Percentiles rank a stretch among this genome's conserved stretches.
Conservation (phyloP, 2,329 filamentous ascomycete species). For the Botrytis hyacinthi region DNA sequence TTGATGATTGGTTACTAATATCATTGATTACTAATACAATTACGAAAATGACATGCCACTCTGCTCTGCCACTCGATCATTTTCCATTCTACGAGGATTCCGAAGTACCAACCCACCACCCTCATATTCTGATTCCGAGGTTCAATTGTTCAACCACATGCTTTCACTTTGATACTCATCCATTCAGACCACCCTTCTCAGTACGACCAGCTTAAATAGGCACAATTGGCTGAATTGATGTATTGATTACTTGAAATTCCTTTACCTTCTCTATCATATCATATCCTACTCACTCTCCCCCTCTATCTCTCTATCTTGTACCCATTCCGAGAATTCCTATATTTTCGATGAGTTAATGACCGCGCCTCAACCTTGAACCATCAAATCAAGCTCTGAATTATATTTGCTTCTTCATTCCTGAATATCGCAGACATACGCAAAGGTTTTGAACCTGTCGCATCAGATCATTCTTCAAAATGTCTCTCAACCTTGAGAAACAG, state of each 20-base stretch:
- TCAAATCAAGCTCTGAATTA: neutral
- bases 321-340: neutral
- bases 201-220: neutral
- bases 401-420: neutral
- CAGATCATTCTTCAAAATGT: slow-evolving; percentile 46
- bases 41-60: slow-evolving; percentile 6
- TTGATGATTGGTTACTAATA: too few relatives aligned
- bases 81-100: neutral
- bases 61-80: neutral
- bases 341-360: slow-evolving; percentile 12
- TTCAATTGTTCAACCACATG: neutral
- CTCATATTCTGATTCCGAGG: slow-evolving; percentile 8
- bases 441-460: neutral
- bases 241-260: neutral
- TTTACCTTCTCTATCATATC: neutral
- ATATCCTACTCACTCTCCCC: neutral
- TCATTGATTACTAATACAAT: slow-evolving; percentile 1
- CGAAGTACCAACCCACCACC: neutral
- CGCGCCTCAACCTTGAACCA: neutral
- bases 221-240: neutral
- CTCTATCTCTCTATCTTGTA: neutral
- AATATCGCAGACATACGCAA: neutral
- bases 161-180: neutral
- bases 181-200: neutral
- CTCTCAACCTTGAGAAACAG: slow-evolving; percentile 77